A percentile compares a stretch with the other conserved stretches of the same genome.
Evolutionary conservation across 2,329 filamentous ascomycete species (phyloP).

Genomic region (Paradendryphiella salina): DNA sequence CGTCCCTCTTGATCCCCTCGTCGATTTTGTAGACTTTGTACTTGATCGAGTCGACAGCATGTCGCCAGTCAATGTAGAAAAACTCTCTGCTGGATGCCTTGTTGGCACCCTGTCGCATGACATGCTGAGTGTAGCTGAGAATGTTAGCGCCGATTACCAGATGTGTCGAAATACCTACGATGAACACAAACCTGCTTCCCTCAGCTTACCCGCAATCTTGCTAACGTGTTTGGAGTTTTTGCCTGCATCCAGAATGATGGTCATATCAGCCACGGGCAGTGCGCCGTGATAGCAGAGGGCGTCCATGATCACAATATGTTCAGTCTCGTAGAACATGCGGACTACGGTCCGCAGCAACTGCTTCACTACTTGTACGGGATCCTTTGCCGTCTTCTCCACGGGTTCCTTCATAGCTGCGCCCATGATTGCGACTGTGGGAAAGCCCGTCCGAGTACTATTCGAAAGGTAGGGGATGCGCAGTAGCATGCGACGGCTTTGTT

Average conservation of each 20-base stretch:
- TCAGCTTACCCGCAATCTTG: constrained; percentile 81
- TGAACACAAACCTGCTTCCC: constrained; percentile 81
- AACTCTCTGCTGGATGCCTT: constrained; percentile 86
- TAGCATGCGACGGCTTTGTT: constrained; percentile 10
- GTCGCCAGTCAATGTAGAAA: constrained; percentile 95
- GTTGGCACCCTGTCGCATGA: constrained; percentile 78
- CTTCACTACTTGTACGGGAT: constrained; percentile 67
- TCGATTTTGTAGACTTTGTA: constrained; percentile 88
- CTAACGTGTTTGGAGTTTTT: constrained; percentile 92
- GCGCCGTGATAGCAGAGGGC: constrained; percentile 75
- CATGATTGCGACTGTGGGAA: constrained; percentile 12
- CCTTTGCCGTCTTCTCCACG: constrained; percentile 47
- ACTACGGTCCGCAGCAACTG: constrained; percentile 83
- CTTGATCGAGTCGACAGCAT: constrained; percentile 94
- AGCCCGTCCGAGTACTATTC: not conserved
- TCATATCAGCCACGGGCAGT: constrained; percentile 85
- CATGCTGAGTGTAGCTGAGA: constrained; percentile 69
- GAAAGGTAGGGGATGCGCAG: not conserved
- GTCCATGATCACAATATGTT: constrained; percentile 80
- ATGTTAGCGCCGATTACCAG: constrained; percentile 18
- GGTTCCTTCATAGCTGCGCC: constrained; percentile 43
- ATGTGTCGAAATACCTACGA: constrained; percentile 60
- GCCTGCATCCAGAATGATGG: constrained; percentile 70
- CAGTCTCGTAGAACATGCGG: constrained; percentile 83
- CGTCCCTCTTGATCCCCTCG: constrained; percentile 82